Percentiles rank a stretch among this genome's conserved stretches.
Conservation (phyloP, 2,329 filamentous ascomycete species). For the Sphaerulina vaccinii region DNA sequence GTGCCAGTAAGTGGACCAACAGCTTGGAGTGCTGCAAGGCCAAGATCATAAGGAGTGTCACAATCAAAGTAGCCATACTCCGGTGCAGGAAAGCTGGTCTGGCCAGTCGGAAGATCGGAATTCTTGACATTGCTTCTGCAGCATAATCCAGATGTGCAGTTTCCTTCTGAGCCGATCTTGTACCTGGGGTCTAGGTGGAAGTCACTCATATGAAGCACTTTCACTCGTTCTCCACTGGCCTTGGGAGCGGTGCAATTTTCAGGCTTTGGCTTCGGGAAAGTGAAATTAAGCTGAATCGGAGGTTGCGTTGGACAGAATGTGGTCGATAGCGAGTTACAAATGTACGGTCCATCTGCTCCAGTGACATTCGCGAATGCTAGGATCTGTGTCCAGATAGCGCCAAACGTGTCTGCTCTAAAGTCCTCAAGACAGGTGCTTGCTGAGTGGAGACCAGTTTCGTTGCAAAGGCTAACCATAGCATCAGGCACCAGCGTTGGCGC, state of each 20-base stretch:
- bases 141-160: conserved; percentile 53
- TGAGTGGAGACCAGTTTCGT: conserved; percentile 48
- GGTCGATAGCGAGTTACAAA: conserved; percentile 53
- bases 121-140: conserved; percentile 50
- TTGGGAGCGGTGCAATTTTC: conserved; percentile 44
- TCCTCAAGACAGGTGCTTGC: conserved; percentile 50
- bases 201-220: conserved; percentile 58
- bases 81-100: conserved; percentile 49
- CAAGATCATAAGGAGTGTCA: conserved; percentile 59
- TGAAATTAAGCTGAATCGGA: conserved; percentile 47
- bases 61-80: conserved; percentile 57
- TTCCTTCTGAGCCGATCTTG: conserved; percentile 53
- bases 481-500: conserved; percentile 52
- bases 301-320: conserved; percentile 50
- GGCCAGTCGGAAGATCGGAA: conserved; percentile 34
- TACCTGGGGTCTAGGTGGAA: conserved; percentile 57
- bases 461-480: conserved; percentile 54
- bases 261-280: conserved; percentile 58
- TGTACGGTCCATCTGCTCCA: conserved; percentile 57
- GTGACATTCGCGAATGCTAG: conserved; percentile 54
- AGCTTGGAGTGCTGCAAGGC: conserved; percentile 56
- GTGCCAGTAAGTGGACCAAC: conserved; percentile 58
- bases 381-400: conserved; percentile 59
- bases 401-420: conserved; percentile 51
- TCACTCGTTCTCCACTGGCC: conserved; percentile 54